phyloP scores from a whole-genome alignment of 2,329 filamentous ascomycete species.

The Plenodomus biglobosus region DNA sequence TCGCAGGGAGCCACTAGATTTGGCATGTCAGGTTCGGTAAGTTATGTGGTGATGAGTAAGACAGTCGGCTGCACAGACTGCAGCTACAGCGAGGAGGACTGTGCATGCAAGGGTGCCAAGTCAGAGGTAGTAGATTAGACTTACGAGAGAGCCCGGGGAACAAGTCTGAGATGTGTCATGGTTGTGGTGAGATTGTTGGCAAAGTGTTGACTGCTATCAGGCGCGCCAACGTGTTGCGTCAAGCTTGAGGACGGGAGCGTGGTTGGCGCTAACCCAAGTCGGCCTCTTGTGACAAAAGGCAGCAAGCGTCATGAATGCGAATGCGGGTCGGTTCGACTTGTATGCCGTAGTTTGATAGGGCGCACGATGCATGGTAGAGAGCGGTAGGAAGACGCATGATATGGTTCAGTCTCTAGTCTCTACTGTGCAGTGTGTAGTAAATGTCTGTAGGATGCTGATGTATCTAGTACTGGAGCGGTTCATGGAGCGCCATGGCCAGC shows the following conservation, averaged over 20 bases:
- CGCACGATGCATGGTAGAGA: too few species aligned
- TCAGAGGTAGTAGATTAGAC: slow-evolving; percentile 14
- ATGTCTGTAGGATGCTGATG: too few species aligned
- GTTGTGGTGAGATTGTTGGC: neutral
- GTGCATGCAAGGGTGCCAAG: neutral
- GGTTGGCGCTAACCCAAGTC: too few species aligned
- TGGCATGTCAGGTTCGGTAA: slow-evolving; percentile 23
- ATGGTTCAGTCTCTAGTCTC: too few species aligned
- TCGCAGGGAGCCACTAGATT: slow-evolving; percentile 10
- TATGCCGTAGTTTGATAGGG: too few species aligned
- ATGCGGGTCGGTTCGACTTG: too few species aligned
- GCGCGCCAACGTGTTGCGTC: neutral
- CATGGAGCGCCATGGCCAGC: too few species aligned
- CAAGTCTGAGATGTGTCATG: slow-evolving; percentile 14
- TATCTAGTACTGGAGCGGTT: too few species aligned
- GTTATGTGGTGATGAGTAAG: slow-evolving; percentile 31
- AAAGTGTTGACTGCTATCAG: neutral
- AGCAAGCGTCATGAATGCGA: neutral
- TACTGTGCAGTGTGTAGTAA: too few species aligned
- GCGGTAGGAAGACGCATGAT: too few species aligned
- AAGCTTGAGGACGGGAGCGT: neutral
- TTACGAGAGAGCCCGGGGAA: slow-evolving; percentile 27
- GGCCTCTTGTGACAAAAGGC: neutral
- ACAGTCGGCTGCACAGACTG: slow-evolving; percentile 19
- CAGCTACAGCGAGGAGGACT: slow-evolving; percentile 1